Evolutionary conservation across 139 green algal genomes (phyloP).

Genomic region (Chlamydomonas applanata): DNA sequence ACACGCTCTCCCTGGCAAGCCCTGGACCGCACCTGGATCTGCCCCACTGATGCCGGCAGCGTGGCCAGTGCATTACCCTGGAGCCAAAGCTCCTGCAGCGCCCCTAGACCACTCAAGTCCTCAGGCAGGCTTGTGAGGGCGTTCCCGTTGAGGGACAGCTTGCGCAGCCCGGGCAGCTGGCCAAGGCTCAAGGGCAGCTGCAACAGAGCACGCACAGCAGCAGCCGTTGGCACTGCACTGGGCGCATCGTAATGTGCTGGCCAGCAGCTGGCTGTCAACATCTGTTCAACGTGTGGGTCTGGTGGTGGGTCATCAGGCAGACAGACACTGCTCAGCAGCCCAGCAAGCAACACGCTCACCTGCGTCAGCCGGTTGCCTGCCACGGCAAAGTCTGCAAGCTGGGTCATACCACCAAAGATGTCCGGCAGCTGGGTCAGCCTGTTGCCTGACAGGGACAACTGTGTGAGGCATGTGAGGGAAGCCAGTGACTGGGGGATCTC

Average conservation of each 20-base stretch:
- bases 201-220: too few species aligned
- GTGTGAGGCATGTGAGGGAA: conserved; percentile 41
- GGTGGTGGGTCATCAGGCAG: too few species aligned
- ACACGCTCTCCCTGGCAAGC: too few species aligned
- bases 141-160: conserved; percentile 62
- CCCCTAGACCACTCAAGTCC: conserved; percentile 39
- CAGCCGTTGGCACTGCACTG: too few species aligned
- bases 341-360: neutral
- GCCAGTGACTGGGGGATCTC: conserved; percentile 58
- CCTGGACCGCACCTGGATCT: neutral
- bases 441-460: conserved; percentile 62
- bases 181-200: conserved; percentile 42
- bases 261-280: neutral
- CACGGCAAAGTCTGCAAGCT: conserved; percentile 46
- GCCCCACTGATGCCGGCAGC: conserved; percentile 39
- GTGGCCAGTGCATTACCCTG: conserved; percentile 61
- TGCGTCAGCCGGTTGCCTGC: conserved; percentile 42
- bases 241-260: neutral
- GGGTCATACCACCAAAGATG: conserved; percentile 29
- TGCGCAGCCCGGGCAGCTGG: conserved; percentile 35
- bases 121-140: conserved; percentile 51
- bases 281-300: too few species aligned
- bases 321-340: neutral
- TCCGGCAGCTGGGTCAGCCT: conserved; percentile 41
- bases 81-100: conserved; percentile 56